Base-by-base conservation (phyloP, 2,329 filamentous ascomycete genomes). In the Trichoderma simmonsii region DNA sequence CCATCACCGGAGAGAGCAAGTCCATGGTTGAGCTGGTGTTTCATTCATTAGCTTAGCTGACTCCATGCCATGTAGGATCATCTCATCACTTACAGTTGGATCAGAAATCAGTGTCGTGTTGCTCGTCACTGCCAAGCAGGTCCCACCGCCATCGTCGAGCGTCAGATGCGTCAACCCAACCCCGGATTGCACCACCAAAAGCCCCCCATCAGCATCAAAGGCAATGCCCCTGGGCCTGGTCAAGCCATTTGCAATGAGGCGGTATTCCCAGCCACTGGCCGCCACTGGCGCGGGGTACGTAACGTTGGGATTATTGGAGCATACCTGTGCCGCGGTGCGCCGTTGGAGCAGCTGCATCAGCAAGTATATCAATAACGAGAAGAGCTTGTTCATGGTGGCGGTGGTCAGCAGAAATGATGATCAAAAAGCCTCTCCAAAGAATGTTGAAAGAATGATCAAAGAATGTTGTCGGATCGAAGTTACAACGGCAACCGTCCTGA, bases 11-110 rank as follows among this genome's bases (percentile, higher is more conserved):
- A 87, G 24, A 90, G 76, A 32, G 87, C 84, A 65, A 90, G 82
- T 51, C 86, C 86, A 74, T 90, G 88, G 75, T 87, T 89, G 21
- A 89, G 81, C 85, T 88, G 68, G 6, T n/a, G n/a, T 32, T 32
- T 12, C 6, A 24, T 48, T 24, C n/a, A 28, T 65, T 18, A 56
- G 51, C 18, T 32, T 12, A 56, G 30, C 43, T 12, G 15, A 39
- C 6, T 39, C 15, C 26, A n/a, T 59, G 30, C 8, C 21, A 39
- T 57, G 12, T 15, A 61, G 21, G 14, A 34, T 14, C 34, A 30
- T 48, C 24, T 39, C 48, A 32, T 24, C 30, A 75, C 81, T 76
- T 76, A 83, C 84, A 59, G 77, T 75, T 5, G 74, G 73, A 71
- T 82, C 76, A 62, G 80, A 74, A n/a, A 85, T 69, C 30, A 85